Percentiles rank a stretch among this genome's conserved stretches.
These are phyloP conservation scores for Erodium maritimum DNA, from an alignment of 345 rosid genomes.

Conservation along the genomic window DNA sequence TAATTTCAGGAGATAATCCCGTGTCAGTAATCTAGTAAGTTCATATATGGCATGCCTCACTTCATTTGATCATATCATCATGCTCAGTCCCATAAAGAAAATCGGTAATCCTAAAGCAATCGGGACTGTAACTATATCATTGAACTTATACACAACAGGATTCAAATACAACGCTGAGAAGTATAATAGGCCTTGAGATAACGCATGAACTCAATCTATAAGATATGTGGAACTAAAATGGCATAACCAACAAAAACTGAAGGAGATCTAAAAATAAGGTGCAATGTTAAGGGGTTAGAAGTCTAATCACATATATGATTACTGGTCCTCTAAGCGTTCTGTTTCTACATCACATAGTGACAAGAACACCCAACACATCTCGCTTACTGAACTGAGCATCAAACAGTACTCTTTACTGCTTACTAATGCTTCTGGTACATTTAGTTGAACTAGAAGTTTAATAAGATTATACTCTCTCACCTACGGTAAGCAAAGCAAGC, in stretches of 20 bases:
- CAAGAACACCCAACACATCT: not conserved
- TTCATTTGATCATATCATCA: not conserved
- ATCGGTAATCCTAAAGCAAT: not conserved
- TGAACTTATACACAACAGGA: not conserved
- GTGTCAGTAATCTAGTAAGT: not conserved
- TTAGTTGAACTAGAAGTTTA: not conserved
- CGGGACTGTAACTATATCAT: not conserved
- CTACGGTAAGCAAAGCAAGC: not conserved
- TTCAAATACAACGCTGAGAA: not conserved
- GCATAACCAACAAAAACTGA: not conserved
- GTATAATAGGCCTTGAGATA: not conserved
- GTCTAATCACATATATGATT: not conserved
- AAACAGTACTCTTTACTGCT: not conserved
- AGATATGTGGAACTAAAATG: too few species aligned
- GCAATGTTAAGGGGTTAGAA: not conserved
- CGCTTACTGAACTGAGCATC: not conserved
- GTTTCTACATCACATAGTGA: too few species aligned
- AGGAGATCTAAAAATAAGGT: not conserved
- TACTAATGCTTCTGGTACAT: not conserved
- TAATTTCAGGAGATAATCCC: conserved; percentile 3
- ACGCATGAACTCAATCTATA: too few species aligned
- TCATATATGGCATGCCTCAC: not conserved
- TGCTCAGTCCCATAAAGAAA: not conserved
- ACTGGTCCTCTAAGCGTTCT: not conserved
- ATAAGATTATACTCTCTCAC: not conserved